Percentiles rank a stretch among this genome's conserved stretches.
phyloP scores from a whole-genome alignment of 257 asterid genomes.

The Leonotis leonurus region DNA sequence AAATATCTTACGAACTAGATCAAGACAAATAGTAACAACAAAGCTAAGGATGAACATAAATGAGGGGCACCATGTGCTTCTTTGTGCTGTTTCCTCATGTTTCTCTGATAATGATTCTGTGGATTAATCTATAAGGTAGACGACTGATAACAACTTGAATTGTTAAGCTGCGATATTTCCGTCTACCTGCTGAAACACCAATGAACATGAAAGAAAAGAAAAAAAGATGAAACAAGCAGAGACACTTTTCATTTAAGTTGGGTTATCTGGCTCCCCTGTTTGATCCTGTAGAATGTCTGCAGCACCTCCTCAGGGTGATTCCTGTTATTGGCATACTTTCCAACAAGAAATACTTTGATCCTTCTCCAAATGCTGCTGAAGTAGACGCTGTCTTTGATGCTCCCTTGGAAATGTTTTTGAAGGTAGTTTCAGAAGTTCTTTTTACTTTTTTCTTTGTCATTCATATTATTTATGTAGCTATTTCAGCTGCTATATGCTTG shows the following conservation, averaged over 20 bases:
- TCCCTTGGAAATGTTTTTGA: slow-evolving; percentile 95
- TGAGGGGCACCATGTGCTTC: too few species aligned
- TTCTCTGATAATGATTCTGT: too few species aligned
- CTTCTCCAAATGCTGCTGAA: slow-evolving; percentile 67
- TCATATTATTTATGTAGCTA: background rate
- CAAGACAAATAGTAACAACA: too few species aligned
- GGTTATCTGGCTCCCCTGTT: background rate
- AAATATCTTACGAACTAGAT: too few species aligned
- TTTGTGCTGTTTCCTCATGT: too few species aligned
- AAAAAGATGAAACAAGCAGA: background rate
- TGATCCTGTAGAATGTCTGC: slow-evolving; percentile 22
- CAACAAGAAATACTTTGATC: slow-evolving; percentile 53
- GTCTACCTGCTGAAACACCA: background rate
- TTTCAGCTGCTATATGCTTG: background rate
- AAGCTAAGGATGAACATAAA: too few species aligned
- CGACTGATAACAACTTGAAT: background rate
- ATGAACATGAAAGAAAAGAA: background rate
- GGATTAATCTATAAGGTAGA: background rate
- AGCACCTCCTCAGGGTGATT: slow-evolving; percentile 90
- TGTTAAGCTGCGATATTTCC: background rate
- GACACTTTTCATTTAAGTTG: background rate
- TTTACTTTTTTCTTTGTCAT: background rate
- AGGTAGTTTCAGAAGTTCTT: slow-evolving; percentile 33
- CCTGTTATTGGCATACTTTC: slow-evolving; percentile 91
- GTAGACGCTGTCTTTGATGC: slow-evolving; percentile 83